These are phyloP conservation scores for Adansonia grandidieri DNA, from an alignment of 441 rosid species.

Conservation along the genomic window DNA sequence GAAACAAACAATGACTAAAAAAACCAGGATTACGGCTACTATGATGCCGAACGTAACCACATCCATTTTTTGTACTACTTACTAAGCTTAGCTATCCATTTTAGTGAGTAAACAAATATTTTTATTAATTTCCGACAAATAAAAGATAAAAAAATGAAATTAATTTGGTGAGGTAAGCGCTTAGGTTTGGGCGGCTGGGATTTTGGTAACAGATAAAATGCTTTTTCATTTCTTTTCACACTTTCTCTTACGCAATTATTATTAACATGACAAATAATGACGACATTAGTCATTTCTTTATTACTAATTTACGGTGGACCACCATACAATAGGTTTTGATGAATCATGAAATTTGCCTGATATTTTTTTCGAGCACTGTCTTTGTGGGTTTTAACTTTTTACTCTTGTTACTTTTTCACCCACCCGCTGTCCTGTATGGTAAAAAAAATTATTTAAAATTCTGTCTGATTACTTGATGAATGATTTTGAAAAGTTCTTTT, in stretches of 20 bases:
- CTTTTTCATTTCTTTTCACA: neutral
- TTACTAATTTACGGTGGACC: no score
- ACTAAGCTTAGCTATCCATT: neutral
- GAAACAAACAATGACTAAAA: conserved; percentile 61
- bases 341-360: no score
- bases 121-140: neutral
- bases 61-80: conserved; percentile 47
- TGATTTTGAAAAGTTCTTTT: no score
- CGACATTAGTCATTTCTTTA: no score
- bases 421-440: no score
- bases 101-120: neutral
- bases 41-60: conserved; percentile 72
- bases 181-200: no score
- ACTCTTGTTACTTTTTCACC: no score
- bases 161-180: neutral
- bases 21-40: conserved; percentile 69
- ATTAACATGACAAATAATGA: neutral
- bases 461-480: no score
- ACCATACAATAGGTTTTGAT: no score
- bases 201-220: neutral
- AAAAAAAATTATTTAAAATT: no score
- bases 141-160: neutral
- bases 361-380: no score
- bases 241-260: neutral
- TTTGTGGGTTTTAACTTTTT: no score